Conservation (phyloP, 2,329 filamentous ascomycete genomes). For the Aspergillus fumigatiaffinis region DNA sequence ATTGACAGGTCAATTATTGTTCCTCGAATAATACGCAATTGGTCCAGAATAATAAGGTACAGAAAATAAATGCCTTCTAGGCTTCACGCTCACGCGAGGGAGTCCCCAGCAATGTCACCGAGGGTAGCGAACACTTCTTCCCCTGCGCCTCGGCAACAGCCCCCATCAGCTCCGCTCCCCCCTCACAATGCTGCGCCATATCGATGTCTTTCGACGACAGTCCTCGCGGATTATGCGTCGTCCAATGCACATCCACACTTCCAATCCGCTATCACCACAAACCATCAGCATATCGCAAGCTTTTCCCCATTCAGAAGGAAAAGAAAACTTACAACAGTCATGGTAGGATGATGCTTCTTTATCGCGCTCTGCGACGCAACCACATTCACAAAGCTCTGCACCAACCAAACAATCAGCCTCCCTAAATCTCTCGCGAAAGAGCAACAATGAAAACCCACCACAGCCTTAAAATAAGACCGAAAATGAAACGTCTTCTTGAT, state of each 20-base stretch:
- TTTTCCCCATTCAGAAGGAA: neutral
- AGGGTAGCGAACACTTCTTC: slow-evolving; percentile 23
- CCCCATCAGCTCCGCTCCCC: slow-evolving; percentile 32
- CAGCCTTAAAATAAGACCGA: slow-evolving; percentile 36
- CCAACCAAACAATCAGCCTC: neutral
- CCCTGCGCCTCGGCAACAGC: slow-evolving; percentile 29
- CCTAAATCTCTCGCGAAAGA: neutral
- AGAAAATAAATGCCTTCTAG: neutral
- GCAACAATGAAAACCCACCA: slow-evolving; percentile 23
- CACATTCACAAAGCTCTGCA: slow-evolving; percentile 35
- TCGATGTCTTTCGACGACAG: slow-evolving; percentile 34
- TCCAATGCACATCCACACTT: slow-evolving; percentile 39
- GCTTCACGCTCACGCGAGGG: neutral
- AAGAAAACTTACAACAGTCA: slow-evolving; percentile 32
- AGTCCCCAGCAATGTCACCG: neutral
- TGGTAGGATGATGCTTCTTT: slow-evolving; percentile 38
- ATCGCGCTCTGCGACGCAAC: slow-evolving; percentile 34
- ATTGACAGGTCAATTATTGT: neutral
- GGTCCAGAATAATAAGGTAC: neutral
- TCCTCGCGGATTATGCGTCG: slow-evolving; percentile 38
- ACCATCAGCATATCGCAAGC: neutral
- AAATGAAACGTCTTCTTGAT: slow-evolving; percentile 38
- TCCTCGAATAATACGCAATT: neutral
- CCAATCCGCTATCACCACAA: slow-evolving; percentile 26
- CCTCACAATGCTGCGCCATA: slow-evolving; percentile 37